Conservation (phyloP, 768 basidiomycete species). For the Pleurotus salmoneostramineus region DNA sequence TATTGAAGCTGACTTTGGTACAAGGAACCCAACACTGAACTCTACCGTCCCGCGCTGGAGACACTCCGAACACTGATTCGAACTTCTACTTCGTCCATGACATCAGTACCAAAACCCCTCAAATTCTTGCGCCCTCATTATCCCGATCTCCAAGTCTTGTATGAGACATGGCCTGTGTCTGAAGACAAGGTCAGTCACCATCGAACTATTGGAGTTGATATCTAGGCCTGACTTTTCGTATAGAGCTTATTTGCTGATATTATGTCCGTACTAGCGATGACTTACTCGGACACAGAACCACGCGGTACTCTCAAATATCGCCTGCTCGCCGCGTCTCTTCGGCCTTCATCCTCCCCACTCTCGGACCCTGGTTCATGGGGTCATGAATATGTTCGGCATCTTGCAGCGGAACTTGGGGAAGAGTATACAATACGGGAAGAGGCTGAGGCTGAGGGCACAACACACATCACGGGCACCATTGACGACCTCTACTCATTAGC, state of each 20-base stretch:
- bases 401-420: constrained; percentile 94
- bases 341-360: constrained; percentile 60
- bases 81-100: constrained; percentile 98
- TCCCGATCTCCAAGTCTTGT: constrained; percentile 77
- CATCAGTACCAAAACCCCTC: constrained; percentile 96
- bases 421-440: constrained; percentile 78
- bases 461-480: constrained; percentile 48
- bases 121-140: constrained; percentile 97
- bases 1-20: constrained; percentile 12
- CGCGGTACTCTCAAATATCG: constrained; percentile 95
- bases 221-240: not conserved
- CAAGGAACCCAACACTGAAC: constrained; percentile 82
- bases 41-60: constrained; percentile 90
- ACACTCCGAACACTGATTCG: constrained; percentile 90
- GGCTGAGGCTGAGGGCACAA: constrained; percentile 27
- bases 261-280: constrained; percentile 98
- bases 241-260: constrained; percentile 96
- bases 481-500: constrained; percentile 78
- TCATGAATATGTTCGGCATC: constrained; percentile 96
- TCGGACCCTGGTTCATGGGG: constrained; percentile 97
- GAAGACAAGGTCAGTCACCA: constrained; percentile 59
- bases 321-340: constrained; percentile 71
- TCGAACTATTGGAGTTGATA: not conserved
- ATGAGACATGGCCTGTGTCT: constrained; percentile 76
- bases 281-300: constrained; percentile 96